phyloP scores from a whole-genome alignment of 176 grass and related monocot species.

The Bolboschoenus planiculmis region DNA sequence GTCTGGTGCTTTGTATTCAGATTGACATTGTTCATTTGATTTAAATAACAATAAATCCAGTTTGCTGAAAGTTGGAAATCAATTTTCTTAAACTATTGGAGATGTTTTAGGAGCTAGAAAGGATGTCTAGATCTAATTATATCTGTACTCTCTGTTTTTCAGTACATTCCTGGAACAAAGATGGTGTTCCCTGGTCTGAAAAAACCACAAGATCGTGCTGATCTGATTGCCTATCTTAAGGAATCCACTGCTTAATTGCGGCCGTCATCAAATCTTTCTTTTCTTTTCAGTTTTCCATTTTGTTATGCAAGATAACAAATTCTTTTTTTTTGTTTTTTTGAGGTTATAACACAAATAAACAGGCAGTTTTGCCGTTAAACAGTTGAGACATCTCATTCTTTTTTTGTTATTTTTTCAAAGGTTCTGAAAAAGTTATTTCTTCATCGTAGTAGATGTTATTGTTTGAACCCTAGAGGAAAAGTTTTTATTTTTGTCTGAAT shows the following conservation, averaged over 20 bases:
- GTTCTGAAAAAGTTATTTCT: not conserved
- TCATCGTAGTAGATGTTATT: not conserved
- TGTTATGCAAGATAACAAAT: conserved; percentile 13
- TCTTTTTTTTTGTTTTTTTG: no score
- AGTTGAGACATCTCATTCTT: not conserved
- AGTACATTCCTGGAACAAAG: conserved; percentile 99
- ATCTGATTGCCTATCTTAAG: conserved; percentile 89
- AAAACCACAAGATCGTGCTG: conserved; percentile 78
- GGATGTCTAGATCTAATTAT: not conserved
- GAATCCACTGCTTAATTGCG: conserved; percentile 37
- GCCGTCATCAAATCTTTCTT: not conserved
- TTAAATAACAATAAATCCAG: not conserved
- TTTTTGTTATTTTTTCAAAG: not conserved
- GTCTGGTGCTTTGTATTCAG: not conserved
- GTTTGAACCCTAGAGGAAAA: not conserved
- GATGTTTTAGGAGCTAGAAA: not conserved
- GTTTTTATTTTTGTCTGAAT: not conserved
- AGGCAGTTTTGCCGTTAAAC: not conserved
- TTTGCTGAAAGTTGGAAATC: not conserved
- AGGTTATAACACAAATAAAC: conserved; percentile 9
- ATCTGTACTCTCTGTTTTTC: not conserved
- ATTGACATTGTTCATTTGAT: not conserved
- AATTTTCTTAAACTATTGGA: not conserved
- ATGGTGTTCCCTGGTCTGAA: conserved; percentile 98
- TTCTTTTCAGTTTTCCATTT: conserved; percentile 10